Base-by-base conservation (phyloP, 1,284 basidiomycete genomes). In the Puccinia horiana region DNA sequence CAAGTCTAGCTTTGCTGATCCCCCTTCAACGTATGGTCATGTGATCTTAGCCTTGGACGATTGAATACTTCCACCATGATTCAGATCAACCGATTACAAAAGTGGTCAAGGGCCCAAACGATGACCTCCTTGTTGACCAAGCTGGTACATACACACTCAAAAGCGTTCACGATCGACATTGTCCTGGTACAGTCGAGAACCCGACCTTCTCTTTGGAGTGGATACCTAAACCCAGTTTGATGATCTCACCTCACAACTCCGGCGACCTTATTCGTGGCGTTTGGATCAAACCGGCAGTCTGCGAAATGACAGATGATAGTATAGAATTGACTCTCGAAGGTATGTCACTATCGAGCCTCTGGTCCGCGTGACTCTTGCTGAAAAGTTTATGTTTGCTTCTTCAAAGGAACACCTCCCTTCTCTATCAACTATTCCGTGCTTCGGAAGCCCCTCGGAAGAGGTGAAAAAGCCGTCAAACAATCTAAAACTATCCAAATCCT, bases 401-500 rank as follows among this genome's bases (percentile, higher is more conserved):
- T 18, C 65, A 29, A 44, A 81, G 78, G 78, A 23, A 73, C 78
- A n/a, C 78, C 78, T 20, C 78, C 78, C 0, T 81, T 81, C 58
- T 81, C 70, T 5, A 44, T 74, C 32, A 37, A 61, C 14, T 81
- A 81, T 74, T 73, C 78, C 9, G 78, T 81, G 26, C 35, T 65
- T 35, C 89, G 90, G 85, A 89, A 91, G 76, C 89, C 88, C 76
- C 91, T 91, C 16, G 88, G 88, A 44, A 91, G 90, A 37, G 91
- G 89, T 35, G 92, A 90, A 11, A 90, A 88, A 83, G 88, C 92
- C 54, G 87, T 92, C 35, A 75, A 65, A 32, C 91, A 91, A 81
- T 91, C 92, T 84, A 92, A 92, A 1, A 91, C 90, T 0, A 92
- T 96, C 88, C 94, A 93, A 86, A 94, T 93, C 85, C 94, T 96